phyloP scores from a whole-genome alignment of 2,329 filamentous ascomycete species.

The Alternaria panax region DNA sequence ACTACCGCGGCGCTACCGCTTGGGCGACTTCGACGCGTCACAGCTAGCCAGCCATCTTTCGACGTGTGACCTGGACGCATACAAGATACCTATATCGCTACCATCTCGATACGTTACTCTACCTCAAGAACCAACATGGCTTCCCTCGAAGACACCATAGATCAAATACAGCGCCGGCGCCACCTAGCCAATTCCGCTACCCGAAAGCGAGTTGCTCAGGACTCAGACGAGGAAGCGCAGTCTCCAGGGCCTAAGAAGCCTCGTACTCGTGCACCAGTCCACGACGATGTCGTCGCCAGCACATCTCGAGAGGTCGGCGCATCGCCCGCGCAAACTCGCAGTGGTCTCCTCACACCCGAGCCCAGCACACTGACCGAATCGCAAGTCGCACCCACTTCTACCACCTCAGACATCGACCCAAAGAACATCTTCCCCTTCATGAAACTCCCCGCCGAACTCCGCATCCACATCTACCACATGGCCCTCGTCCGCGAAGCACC shows the following conservation, averaged over 20 bases:
- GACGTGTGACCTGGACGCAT: not conserved
- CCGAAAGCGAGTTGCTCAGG: conserved; percentile 1
- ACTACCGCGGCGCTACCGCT: not conserved
- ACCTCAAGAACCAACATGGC: not conserved
- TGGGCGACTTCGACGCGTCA: conserved; percentile 1
- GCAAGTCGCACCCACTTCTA: not conserved
- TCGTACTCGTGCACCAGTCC: conserved; percentile 5
- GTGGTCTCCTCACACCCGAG: conserved; percentile 31
- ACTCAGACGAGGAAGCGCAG: conserved; percentile 7
- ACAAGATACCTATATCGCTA: not conserved
- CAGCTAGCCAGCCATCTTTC: not conserved
- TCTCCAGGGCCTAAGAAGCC: conserved; percentile 11
- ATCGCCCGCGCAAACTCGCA: conserved; percentile 7
- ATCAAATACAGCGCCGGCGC: too few relatives aligned
- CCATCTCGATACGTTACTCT: not conserved
- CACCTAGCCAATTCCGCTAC: too few relatives aligned
- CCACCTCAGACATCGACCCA: not conserved
- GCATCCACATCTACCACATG: conserved; percentile 55
- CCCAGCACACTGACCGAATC: conserved; percentile 27
- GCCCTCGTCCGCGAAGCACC: conserved; percentile 41
- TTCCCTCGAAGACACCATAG: too few relatives aligned
- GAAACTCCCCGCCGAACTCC: conserved; percentile 56
- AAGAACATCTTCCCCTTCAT: conserved; percentile 48
- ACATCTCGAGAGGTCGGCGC: not conserved
- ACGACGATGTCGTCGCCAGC: not conserved